Conservation (phyloP, 129 eudicot genomes). For the Solidago caesia region DNA sequence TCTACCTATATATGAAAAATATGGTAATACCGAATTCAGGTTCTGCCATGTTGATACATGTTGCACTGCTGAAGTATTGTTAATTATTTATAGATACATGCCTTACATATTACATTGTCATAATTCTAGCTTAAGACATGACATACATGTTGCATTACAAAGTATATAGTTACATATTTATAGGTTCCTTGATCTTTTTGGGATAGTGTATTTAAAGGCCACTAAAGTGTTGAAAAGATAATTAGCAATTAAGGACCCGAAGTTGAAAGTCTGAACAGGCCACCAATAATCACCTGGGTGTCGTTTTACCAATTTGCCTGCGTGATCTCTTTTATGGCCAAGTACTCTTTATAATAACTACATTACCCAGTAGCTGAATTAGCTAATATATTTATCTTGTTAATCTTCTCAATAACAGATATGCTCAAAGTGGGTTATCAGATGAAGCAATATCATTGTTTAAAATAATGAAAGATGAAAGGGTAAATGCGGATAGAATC, state of each 20-base stretch:
- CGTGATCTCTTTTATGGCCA: background rate
- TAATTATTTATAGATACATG: background rate
- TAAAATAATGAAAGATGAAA: constrained; percentile 51
- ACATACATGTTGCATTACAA: background rate
- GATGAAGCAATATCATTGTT: constrained; percentile 69
- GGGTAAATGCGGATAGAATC: constrained; percentile 50
- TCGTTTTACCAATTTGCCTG: background rate
- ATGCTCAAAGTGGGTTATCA: constrained; percentile 75
- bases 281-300: background rate
- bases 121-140: background rate
- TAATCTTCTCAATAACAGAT: constrained; percentile 35
- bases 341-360: background rate
- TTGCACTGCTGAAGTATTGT: background rate
- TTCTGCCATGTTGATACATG: background rate
- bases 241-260: background rate
- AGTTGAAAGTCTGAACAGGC: background rate
- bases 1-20: too few relatives aligned
- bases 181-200: too few relatives aligned
- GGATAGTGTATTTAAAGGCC: background rate
- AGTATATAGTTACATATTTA: too few relatives aligned
- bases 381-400: background rate
- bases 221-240: background rate
- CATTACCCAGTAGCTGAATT: background rate
- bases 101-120: background rate
- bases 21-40: background rate